A percentile compares a stretch with the other conserved stretches of the same genome.
Evolutionary conservation across 768 basidiomycete species (phyloP).

Genomic region (Trametopsis cervina): DNA sequence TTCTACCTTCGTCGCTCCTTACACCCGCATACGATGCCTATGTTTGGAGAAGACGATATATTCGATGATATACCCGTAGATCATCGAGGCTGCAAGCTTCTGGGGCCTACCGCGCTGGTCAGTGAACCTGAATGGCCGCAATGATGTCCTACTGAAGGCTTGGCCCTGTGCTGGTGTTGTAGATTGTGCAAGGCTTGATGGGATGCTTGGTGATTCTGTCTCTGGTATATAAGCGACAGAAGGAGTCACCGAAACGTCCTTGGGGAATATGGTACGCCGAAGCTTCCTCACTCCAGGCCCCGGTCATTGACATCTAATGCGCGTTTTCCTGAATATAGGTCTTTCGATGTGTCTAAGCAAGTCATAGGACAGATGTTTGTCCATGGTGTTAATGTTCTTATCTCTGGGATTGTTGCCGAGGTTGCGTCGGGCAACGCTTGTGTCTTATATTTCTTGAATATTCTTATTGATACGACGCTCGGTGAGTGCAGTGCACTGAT

Average conservation of each 20-base stretch:
- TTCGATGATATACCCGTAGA: slow-evolving; percentile 35
- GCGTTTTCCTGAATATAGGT: slow-evolving; percentile 41
- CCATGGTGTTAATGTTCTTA: slow-evolving; percentile 70
- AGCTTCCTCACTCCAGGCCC: too few relatives aligned
- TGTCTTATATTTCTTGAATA: slow-evolving; percentile 87
- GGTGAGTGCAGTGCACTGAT: slow-evolving; percentile 63
- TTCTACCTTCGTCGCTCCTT: slow-evolving; percentile 9
- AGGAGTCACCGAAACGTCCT: slow-evolving; percentile 77
- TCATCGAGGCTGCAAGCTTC: slow-evolving; percentile 34
- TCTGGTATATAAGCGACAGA: slow-evolving; percentile 80
- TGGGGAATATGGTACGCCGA: slow-evolving; percentile 84
- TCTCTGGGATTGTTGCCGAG: slow-evolving; percentile 71
- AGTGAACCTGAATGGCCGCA: slow-evolving; percentile 13
- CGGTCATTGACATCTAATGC: too few relatives aligned
- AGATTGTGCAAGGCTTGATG: slow-evolving; percentile 84
- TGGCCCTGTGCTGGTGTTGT: neutral
- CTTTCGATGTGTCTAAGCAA: slow-evolving; percentile 93
- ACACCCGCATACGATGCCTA: slow-evolving; percentile 3
- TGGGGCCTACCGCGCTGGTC: slow-evolving; percentile 42
- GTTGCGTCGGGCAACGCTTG: slow-evolving; percentile 78
- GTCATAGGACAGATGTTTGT: slow-evolving; percentile 80
- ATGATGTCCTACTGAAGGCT: slow-evolving; percentile 1
- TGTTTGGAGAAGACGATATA: slow-evolving; percentile 13
- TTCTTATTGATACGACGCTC: slow-evolving; percentile 86
- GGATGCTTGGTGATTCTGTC: slow-evolving; percentile 87